Percentiles rank a stretch among this genome's conserved stretches.
These are phyloP conservation scores for Alternaria triticimaculans DNA, from an alignment of 2,329 filamentous ascomycete genomes.

Conservation along the genomic window DNA sequence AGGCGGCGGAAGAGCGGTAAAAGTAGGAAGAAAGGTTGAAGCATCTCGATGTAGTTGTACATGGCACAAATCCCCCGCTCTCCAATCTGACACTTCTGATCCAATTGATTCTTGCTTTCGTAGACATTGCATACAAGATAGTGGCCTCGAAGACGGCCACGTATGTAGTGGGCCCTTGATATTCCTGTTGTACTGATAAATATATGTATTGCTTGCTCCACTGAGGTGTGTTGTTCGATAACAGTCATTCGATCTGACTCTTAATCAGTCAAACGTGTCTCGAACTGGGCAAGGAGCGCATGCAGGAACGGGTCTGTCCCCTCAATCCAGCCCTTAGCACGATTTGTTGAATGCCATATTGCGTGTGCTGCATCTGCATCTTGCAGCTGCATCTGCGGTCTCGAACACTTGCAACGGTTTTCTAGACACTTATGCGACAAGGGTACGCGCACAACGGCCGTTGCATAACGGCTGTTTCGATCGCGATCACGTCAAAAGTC, in stretches of 20 bases:
- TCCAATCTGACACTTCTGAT: not conserved
- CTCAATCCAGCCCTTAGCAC: constrained; percentile 9
- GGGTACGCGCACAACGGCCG: constrained; percentile 3
- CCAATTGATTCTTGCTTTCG: not conserved
- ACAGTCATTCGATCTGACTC: constrained; percentile 9
- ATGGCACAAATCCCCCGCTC: not conserved
- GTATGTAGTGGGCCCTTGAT: constrained; percentile 14
- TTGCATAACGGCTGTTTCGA: constrained; percentile 1
- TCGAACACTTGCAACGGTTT: constrained; percentile 8
- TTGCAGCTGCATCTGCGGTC: constrained; percentile 8
- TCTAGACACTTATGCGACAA: constrained; percentile 6
- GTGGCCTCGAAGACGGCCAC: constrained; percentile 6
- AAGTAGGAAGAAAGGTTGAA: constrained; percentile 27
- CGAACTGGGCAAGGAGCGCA: constrained; percentile 8
- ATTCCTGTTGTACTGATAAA: constrained; percentile 6
- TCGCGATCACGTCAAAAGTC: not conserved
- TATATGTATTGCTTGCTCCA: constrained; percentile 14
- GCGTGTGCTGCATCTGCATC: constrained; percentile 12
- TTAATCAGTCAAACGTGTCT: constrained; percentile 4
- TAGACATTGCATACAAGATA: constrained; percentile 6
- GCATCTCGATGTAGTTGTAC: not conserved
- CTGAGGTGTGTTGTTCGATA: constrained; percentile 15
- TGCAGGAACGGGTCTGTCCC: constrained; percentile 8
- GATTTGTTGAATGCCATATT: constrained; percentile 14
- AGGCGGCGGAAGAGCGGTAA: constrained; percentile 33